A percentile compares a stretch with the other conserved stretches of the same genome.
Conservation (phyloP, 2,329 filamentous ascomycete species). For the Neospermospora avenae region DNA sequence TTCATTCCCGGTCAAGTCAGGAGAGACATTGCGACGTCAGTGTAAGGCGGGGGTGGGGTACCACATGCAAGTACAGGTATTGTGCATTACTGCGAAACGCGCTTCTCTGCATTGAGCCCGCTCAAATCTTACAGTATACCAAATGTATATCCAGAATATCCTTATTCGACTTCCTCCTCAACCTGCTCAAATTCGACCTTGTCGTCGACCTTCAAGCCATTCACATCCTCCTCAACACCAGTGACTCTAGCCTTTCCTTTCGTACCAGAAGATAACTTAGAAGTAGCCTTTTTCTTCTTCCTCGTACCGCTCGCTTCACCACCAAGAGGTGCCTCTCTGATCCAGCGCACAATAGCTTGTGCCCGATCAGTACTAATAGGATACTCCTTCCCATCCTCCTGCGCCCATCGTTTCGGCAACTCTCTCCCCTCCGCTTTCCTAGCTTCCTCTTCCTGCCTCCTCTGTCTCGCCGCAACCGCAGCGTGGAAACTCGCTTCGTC, state of each 20-base stretch:
- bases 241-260: constrained; percentile 22
- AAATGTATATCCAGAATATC: neutral
- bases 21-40: no score
- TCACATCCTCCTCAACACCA: constrained; percentile 17
- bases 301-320: constrained; percentile 34
- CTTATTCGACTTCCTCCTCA: constrained; percentile 34
- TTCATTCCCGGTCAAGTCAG: no score
- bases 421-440: constrained; percentile 29
- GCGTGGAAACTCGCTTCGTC: constrained; percentile 64
- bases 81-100: neutral
- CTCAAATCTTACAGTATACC: neutral
- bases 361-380: constrained; percentile 68
- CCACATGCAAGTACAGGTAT: neutral
- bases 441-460: constrained; percentile 51
- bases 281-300: constrained; percentile 38
- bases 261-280: constrained; percentile 6
- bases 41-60: no score
- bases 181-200: constrained; percentile 24
- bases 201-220: constrained; percentile 22
- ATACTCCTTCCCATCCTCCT: constrained; percentile 66
- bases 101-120: neutral
- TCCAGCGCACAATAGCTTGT: constrained; percentile 66
- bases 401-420: constrained; percentile 54
- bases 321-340: constrained; percentile 52
- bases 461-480: constrained; percentile 59